phyloP scores from a whole-genome alignment of 257 asterid species.

The Scutellaria galericulata region DNA sequence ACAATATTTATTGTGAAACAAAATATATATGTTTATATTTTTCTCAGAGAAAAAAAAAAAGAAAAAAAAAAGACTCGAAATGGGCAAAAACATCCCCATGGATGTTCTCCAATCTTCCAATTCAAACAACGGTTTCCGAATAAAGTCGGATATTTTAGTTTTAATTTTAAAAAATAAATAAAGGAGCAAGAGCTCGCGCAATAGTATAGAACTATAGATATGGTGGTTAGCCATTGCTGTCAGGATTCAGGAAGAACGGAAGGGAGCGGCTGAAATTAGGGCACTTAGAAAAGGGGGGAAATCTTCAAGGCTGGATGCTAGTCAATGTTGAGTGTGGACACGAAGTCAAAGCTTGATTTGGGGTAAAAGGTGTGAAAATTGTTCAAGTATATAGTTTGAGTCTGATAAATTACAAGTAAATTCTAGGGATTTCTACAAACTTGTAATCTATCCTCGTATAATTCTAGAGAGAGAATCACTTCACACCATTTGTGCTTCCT shows the following conservation, averaged over 20 bases:
- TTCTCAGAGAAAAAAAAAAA: no score
- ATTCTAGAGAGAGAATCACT: slow-evolving; percentile 22
- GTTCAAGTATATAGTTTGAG: not conserved
- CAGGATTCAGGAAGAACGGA: not conserved
- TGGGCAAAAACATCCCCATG: no score
- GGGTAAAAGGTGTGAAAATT: not conserved
- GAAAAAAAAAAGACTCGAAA: no score
- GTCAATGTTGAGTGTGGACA: slow-evolving; percentile 16
- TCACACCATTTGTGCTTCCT: not conserved
- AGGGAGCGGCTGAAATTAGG: slow-evolving; percentile 15
- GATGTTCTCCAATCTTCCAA: no score
- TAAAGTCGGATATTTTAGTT: no score
- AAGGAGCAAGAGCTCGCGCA: not conserved
- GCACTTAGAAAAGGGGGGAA: not conserved
- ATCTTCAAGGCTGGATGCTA: slow-evolving; percentile 2
- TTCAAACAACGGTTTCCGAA: not conserved
- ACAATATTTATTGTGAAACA: no score
- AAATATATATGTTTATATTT: no score
- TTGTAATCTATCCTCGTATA: not conserved
- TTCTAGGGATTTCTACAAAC: slow-evolving; percentile 15
- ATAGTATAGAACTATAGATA: not conserved
- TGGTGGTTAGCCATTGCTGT: not conserved
- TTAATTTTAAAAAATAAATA: no score
- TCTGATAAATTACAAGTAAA: not conserved
- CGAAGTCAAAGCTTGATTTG: slow-evolving; percentile 32